These are phyloP conservation scores for Suhomyces maxii DNA, from an alignment of 1,139 yeast species.

Conservation along the genomic window DNA sequence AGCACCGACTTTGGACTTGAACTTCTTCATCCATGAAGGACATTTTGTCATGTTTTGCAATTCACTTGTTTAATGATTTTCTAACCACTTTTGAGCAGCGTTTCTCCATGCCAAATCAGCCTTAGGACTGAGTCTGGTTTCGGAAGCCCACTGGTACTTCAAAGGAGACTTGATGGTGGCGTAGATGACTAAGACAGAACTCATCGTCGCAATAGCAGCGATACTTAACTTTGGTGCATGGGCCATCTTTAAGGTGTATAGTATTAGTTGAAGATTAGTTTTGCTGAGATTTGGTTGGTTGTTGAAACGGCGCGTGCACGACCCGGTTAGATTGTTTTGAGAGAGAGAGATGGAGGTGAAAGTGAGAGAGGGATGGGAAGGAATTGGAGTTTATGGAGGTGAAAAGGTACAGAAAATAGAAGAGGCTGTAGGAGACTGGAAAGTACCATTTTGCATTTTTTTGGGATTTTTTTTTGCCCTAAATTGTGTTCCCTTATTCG, in stretches of 20 bases:
- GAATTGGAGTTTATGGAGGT: neutral
- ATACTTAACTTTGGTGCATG: constrained; percentile 45
- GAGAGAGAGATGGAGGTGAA: too few species aligned
- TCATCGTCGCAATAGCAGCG: constrained; percentile 47
- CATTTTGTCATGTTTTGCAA: too few species aligned
- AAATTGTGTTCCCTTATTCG: too few species aligned
- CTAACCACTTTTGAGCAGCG: constrained; percentile 50
- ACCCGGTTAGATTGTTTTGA: constrained; percentile 1
- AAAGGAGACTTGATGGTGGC: constrained; percentile 45
- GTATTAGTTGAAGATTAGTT: constrained; percentile 10
- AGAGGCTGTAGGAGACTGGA: too few species aligned
- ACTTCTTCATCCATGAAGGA: too few species aligned
- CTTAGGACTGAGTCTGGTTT: constrained; percentile 49
- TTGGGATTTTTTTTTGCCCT: too few species aligned
- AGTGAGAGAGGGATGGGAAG: neutral
- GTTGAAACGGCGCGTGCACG: constrained; percentile 16
- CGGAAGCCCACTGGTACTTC: constrained; percentile 44
- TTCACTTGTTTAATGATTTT: constrained; percentile 20
- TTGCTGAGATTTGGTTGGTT: constrained; percentile 29
- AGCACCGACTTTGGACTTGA: too few species aligned
- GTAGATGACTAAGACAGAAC: constrained; percentile 44
- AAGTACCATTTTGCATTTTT: too few species aligned
- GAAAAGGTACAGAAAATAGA: too few species aligned
- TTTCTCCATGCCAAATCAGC: constrained; percentile 56
- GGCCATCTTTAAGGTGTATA: constrained; percentile 25